Percentiles rank a stretch among this genome's conserved stretches.
These are phyloP conservation scores for Yamadazyma trypodendri DNA, from an alignment of 1,139 yeast species.

Conservation along the genomic window DNA sequence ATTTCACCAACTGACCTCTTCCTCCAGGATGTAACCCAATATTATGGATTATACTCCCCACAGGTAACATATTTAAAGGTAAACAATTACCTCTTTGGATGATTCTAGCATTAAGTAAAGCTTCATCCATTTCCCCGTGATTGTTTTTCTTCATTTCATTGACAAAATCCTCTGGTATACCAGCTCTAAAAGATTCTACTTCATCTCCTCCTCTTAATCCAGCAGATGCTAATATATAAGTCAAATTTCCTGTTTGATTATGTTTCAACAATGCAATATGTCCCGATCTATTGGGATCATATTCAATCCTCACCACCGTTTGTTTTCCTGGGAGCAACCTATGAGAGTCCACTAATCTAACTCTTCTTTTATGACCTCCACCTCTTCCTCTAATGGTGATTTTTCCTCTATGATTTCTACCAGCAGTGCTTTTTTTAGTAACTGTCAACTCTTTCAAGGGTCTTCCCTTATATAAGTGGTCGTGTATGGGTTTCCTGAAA, in stretches of 20 bases:
- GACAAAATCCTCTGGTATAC: conserved; percentile 77
- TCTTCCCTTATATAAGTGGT: conserved; percentile 81
- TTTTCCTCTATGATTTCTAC: conserved; percentile 86
- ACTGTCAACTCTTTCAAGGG: conserved; percentile 78
- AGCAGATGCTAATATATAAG: conserved; percentile 87
- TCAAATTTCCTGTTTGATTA: conserved; percentile 56
- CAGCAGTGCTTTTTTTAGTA: conserved; percentile 73
- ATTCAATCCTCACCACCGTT: conserved; percentile 83
- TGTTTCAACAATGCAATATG: conserved; percentile 87
- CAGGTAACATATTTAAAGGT: conserved; percentile 88
- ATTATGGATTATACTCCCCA: conserved; percentile 87
- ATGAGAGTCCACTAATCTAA: conserved; percentile 76
- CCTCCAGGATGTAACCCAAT: conserved; percentile 76
- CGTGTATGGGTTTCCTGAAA: conserved; percentile 84
- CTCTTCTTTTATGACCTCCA: conserved; percentile 92
- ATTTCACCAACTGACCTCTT: conserved; percentile 87
- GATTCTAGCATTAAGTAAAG: conserved; percentile 81
- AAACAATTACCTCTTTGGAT: conserved; percentile 94
- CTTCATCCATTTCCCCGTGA: conserved; percentile 88
- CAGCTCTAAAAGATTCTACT: conserved; percentile 84
- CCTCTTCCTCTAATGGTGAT: conserved; percentile 94
- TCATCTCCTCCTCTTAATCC: conserved; percentile 91
- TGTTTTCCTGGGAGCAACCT: conserved; percentile 71
- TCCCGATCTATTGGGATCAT: conserved; percentile 93
- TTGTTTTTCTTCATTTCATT: conserved; percentile 60